phyloP scores from a whole-genome alignment of 305 asterid genomes.

The Fraxinus dipetala region DNA sequence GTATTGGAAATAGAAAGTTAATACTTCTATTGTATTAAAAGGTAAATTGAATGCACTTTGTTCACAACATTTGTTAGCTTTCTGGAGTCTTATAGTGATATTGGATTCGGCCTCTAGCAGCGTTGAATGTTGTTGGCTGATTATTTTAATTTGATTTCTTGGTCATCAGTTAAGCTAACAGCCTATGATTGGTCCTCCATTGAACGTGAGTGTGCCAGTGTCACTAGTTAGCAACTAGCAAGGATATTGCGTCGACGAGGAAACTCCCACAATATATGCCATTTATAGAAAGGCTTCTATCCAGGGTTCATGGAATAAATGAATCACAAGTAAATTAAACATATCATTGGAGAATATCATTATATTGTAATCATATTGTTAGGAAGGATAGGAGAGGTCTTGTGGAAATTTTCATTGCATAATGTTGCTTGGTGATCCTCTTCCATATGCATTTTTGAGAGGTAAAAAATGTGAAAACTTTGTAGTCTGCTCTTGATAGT shows the following conservation, averaged over 20 bases:
- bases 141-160: not conserved
- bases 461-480: not conserved
- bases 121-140: not conserved
- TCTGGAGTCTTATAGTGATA: not conserved
- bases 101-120: not conserved
- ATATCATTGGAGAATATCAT: not conserved
- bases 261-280: not conserved
- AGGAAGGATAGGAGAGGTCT: not conserved
- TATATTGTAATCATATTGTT: not conserved
- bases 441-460: not conserved
- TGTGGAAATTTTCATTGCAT: not conserved
- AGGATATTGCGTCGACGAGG: not conserved
- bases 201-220: not conserved
- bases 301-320: not conserved
- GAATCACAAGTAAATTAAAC: not conserved
- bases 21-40: not conserved
- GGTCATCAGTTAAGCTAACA: not conserved
- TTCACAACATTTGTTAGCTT: not conserved
- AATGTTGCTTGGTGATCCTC: not conserved
- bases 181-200: not conserved
- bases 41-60: not conserved
- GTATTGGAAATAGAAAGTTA: not conserved
- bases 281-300: not conserved
- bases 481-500: not conserved
- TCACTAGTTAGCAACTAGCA: not conserved